phyloP scores from a whole-genome alignment of 75 land plant genomes.

The Selaginella moellendorffii region DNA sequence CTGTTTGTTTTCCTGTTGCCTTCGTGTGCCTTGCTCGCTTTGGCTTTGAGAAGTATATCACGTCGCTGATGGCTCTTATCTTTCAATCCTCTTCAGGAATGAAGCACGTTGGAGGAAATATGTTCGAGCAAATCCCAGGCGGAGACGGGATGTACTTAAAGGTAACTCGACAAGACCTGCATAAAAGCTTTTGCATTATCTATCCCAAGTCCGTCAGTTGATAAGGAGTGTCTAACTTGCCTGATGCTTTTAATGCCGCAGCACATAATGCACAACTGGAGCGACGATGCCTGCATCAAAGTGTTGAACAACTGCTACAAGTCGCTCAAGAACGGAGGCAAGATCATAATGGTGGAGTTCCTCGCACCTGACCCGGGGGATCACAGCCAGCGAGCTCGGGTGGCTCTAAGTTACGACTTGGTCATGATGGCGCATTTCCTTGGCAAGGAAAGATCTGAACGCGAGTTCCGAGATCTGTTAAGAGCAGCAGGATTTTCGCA shows the following conservation, averaged over 20 bases:
- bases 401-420: too few species aligned
- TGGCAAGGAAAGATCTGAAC: too few species aligned
- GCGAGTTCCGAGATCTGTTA: too few species aligned
- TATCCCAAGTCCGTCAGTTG: not conserved
- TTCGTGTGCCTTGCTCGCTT: not conserved
- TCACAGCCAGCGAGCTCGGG: too few species aligned
- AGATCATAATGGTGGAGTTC: constrained; percentile 7
- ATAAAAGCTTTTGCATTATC: too few species aligned
- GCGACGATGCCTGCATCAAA: constrained; percentile 7
- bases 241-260: not conserved
- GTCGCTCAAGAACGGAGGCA: constrained; percentile 6
- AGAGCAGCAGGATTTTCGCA: too few species aligned
- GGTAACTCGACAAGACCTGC: constrained; percentile 5
- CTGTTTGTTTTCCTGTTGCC: not conserved
- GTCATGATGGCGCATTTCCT: too few species aligned
- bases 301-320: constrained; percentile 6
- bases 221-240: not conserved
- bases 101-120: constrained; percentile 15
- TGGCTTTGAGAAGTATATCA: not conserved
- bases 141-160: constrained; percentile 18
- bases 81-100: not conserved
- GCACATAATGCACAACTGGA: constrained; percentile 10
- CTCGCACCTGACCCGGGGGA: too few species aligned
- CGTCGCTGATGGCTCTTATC: not conserved
- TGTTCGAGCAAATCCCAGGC: constrained; percentile 13